A percentile compares a stretch with the other conserved stretches of the same genome.
phyloP scores from a whole-genome alignment of 441 rosid species.

The Gossypium davidsonii region DNA sequence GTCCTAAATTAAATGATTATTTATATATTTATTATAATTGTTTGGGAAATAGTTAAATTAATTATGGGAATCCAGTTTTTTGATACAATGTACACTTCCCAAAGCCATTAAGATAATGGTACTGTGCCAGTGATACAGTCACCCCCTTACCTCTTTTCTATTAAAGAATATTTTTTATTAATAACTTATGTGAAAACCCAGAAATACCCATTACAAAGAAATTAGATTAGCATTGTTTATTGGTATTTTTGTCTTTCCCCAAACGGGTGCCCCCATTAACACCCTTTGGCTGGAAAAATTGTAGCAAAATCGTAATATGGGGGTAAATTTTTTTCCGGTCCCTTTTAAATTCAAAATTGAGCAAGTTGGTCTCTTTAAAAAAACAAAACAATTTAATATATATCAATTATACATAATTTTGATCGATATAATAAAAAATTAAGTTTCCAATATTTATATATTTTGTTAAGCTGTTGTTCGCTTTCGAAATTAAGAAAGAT shows the following conservation, averaged over 20 bases:
- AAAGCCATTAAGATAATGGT: constrained; percentile 22
- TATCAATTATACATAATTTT: too few relatives aligned
- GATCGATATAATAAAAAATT: too few relatives aligned
- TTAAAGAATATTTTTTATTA: background rate
- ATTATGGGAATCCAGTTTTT: constrained; percentile 27
- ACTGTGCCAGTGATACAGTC: constrained; percentile 19
- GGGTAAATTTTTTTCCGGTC: too few relatives aligned
- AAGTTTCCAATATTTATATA: too few relatives aligned
- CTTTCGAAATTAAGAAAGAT: too few relatives aligned
- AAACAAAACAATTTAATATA: too few relatives aligned
- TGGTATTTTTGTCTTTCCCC: constrained; percentile 23
- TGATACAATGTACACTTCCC: constrained; percentile 25
- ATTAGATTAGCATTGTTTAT: background rate
- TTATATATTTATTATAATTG: constrained; percentile 12
- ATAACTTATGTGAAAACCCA: background rate
- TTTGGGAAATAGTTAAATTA: constrained; percentile 28
- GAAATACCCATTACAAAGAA: background rate
- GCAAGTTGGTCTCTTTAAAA: too few relatives aligned
- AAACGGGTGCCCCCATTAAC: background rate
- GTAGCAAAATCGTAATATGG: background rate
- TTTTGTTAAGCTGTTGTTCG: too few relatives aligned
- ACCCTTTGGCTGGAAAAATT: background rate
- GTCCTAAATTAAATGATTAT: background rate
- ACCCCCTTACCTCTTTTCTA: constrained; percentile 5
- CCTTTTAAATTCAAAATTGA: too few relatives aligned